Conservation (phyloP, 768 basidiomycete genomes). For the Roridomyces roridus region DNA sequence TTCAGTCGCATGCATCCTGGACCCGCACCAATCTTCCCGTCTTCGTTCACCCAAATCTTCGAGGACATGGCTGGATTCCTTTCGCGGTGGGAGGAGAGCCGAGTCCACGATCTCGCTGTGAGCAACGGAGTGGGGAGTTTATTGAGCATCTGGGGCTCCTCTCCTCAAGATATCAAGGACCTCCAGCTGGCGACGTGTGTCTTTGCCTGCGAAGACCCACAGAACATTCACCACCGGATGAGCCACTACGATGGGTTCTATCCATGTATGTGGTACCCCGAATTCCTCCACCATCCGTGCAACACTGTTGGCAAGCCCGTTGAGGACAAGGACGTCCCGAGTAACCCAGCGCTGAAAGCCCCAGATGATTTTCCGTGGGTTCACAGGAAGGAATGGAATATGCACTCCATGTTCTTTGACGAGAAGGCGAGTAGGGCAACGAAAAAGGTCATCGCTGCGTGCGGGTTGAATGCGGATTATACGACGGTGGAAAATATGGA, state of each 20-base stretch:
- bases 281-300: slow-evolving; percentile 41
- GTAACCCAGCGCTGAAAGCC: slow-evolving; percentile 23
- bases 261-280: slow-evolving; percentile 40
- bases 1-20: not conserved
- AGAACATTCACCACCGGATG: not conserved
- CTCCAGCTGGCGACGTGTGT: slow-evolving; percentile 34
- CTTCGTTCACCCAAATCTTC: slow-evolving; percentile 19
- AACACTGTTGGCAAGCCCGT: slow-evolving; percentile 22
- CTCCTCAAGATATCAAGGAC: not conserved
- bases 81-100: slow-evolving; percentile 9
- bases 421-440: slow-evolving; percentile 37
- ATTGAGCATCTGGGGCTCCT: not conserved
- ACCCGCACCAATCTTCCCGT: slow-evolving; percentile 5
- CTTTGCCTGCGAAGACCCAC: slow-evolving; percentile 31
- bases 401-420: slow-evolving; percentile 33
- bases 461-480: slow-evolving; percentile 30
- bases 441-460: slow-evolving; percentile 35
- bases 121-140: not conserved
- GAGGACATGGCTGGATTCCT: slow-evolving; percentile 1
- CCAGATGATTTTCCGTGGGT: slow-evolving; percentile 8
- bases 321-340: slow-evolving; percentile 8
- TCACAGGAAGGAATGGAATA: slow-evolving; percentile 30
- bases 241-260: slow-evolving; percentile 4
- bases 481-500: slow-evolving; percentile 37
- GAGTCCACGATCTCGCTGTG: not conserved